phyloP scores from a whole-genome alignment of 1,139 yeast genomes.

The Candida frijolesensis region DNA sequence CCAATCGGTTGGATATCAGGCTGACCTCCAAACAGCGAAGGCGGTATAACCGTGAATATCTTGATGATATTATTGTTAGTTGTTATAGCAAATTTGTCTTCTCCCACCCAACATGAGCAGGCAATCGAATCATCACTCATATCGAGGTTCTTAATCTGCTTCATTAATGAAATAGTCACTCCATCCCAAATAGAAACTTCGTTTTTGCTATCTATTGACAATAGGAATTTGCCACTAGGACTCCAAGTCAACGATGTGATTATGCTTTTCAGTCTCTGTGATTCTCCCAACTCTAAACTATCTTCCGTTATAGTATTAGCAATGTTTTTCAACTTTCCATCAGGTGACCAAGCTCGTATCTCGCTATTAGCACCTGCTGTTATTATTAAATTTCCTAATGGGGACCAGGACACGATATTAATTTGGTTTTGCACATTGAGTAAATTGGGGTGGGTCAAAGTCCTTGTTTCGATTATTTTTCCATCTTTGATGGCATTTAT shows the following conservation, averaged over 20 bases:
- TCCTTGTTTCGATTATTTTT: slow-evolving; percentile 36
- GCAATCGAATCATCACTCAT: slow-evolving; percentile 17
- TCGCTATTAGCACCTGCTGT: slow-evolving; percentile 69
- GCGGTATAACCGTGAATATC: slow-evolving; percentile 51
- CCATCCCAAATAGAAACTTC: slow-evolving; percentile 45
- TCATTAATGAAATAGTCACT: slow-evolving; percentile 31
- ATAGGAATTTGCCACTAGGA: slow-evolving; percentile 35
- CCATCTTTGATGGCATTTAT: slow-evolving; percentile 36
- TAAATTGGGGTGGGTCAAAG: slow-evolving; percentile 35
- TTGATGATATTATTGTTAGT: slow-evolving; percentile 58
- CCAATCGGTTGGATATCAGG: slow-evolving; percentile 57
- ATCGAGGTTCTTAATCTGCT: slow-evolving; percentile 23
- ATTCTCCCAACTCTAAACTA: slow-evolving; percentile 11
- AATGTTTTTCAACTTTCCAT: slow-evolving; percentile 64
- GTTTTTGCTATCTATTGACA: slow-evolving; percentile 34
- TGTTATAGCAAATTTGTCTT: slow-evolving; percentile 69
- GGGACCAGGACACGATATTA: slow-evolving; percentile 63
- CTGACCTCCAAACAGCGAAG: slow-evolving; percentile 12
- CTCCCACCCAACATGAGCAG: slow-evolving; percentile 72
- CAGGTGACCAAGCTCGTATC: slow-evolving; percentile 66
- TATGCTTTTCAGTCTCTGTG: slow-evolving; percentile 14
- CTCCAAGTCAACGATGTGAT: slow-evolving; percentile 38
- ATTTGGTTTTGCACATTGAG: slow-evolving; percentile 27
- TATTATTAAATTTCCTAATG: slow-evolving; percentile 55
- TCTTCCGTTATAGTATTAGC: slow-evolving; percentile 24